A percentile compares a stretch with the other conserved stretches of the same genome.
Conservation (phyloP, 1,284 basidiomycete genomes). For the Cryptococcus sp. region DNA sequence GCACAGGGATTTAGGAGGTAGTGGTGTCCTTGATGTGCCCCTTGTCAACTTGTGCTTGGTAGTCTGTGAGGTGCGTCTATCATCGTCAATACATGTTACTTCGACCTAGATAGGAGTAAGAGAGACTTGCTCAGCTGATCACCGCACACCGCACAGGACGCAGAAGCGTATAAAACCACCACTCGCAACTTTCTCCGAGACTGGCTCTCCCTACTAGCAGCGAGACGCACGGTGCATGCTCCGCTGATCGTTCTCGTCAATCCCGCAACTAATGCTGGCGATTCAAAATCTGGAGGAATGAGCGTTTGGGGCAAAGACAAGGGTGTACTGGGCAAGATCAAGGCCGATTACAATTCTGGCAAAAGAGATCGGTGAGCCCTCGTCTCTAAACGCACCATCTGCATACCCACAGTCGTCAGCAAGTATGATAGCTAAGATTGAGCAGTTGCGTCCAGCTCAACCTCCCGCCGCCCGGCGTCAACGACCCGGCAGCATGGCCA, state of each 20-base stretch:
- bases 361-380: slow-evolving; percentile 76
- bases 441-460: slow-evolving; percentile 73
- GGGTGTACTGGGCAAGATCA: slow-evolving; percentile 82
- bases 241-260: slow-evolving; percentile 87
- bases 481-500: slow-evolving; percentile 79
- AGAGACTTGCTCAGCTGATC: too few species aligned
- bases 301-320: slow-evolving; percentile 36
- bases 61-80: slow-evolving; percentile 77
- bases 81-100: too few species aligned
- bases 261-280: slow-evolving; percentile 25
- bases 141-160: slow-evolving; percentile 62
- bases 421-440: slow-evolving; percentile 20
- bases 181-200: slow-evolving; percentile 85
- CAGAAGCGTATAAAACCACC: slow-evolving; percentile 74
- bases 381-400: neutral
- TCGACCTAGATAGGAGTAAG: neutral
- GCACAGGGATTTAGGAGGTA: slow-evolving; percentile 57
- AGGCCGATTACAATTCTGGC: slow-evolving; percentile 86
- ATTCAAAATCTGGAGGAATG: slow-evolving; percentile 5
- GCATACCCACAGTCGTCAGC: neutral
- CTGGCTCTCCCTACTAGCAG: slow-evolving; percentile 71
- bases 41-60: slow-evolving; percentile 83
- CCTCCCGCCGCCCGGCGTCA: slow-evolving; percentile 31
- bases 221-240: slow-evolving; percentile 74
- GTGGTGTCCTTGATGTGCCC: slow-evolving; percentile 78